phyloP scores from a whole-genome alignment of 768 basidiomycete species.

The Trametes meyenii region DNA sequence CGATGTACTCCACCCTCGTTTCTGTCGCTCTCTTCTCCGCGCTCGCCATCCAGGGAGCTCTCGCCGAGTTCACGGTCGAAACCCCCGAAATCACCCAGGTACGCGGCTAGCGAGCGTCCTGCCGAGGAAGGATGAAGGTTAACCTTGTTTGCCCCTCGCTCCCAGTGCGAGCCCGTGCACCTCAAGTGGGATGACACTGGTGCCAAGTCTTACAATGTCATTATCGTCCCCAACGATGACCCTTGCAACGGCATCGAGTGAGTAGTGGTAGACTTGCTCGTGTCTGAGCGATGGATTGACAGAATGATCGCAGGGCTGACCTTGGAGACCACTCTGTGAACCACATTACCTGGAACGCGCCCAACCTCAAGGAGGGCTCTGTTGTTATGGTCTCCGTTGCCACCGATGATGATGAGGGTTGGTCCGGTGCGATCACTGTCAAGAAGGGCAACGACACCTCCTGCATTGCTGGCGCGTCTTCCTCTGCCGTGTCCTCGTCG shows the following conservation, averaged over 20 bases:
- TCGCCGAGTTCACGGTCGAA: slow-evolving; percentile 56
- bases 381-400: slow-evolving; percentile 59
- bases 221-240: slow-evolving; percentile 53
- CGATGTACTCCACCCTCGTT: slow-evolving; percentile 84
- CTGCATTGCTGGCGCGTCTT: slow-evolving; percentile 36
- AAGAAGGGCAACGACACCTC: slow-evolving; percentile 39
- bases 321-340: slow-evolving; percentile 53
- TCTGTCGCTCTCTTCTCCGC: slow-evolving; percentile 66
- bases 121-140: not conserved
- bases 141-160: slow-evolving; percentile 3
- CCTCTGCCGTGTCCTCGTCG: slow-evolving; percentile 17
- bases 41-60: slow-evolving; percentile 52
- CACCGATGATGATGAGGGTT: slow-evolving; percentile 57
- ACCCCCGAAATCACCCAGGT: slow-evolving; percentile 58
- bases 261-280: no score
- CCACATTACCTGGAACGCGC: slow-evolving; percentile 47
- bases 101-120: slow-evolving; percentile 7
- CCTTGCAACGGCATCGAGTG: slow-evolving; percentile 66
- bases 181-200: slow-evolving; percentile 54
- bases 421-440: slow-evolving; percentile 54
- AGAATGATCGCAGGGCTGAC: slow-evolving; percentile 47
- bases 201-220: slow-evolving; percentile 57
- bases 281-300: not conserved
- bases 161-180: slow-evolving; percentile 53
- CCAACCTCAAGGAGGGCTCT: slow-evolving; percentile 49